Percentiles rank a stretch among this genome's conserved stretches.
Conservation (phyloP, 2,329 filamentous ascomycete genomes). For the Blastomyces gilchristii region DNA sequence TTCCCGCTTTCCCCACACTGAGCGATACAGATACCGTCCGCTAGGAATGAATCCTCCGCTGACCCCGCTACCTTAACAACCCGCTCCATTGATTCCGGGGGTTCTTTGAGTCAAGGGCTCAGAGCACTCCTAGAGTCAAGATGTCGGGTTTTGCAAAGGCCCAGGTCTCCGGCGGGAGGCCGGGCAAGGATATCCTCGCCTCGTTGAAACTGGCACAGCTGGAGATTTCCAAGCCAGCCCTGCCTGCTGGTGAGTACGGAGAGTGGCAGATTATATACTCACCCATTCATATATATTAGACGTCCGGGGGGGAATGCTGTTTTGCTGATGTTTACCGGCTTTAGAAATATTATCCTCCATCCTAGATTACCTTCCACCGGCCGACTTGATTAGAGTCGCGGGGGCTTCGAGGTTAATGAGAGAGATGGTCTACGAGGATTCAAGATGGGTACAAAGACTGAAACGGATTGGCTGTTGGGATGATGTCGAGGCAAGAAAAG, state of each 20-base stretch:
- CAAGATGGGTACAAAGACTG: slow-evolving; percentile 80
- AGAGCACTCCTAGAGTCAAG: neutral
- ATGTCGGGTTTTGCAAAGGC: slow-evolving; percentile 17
- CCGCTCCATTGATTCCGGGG: neutral
- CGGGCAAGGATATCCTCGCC: slow-evolving; percentile 52
- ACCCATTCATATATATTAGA: neutral
- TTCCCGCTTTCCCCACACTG: neutral
- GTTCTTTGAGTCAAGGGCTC: neutral
- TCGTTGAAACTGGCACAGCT: slow-evolving; percentile 73
- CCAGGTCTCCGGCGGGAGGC: slow-evolving; percentile 23
- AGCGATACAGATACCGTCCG: neutral
- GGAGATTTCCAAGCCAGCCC: slow-evolving; percentile 62
- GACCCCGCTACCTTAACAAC: neutral
- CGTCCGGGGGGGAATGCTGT: slow-evolving; percentile 8
- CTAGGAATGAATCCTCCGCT: neutral
- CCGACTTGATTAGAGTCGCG: slow-evolving; percentile 77
- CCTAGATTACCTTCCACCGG: slow-evolving; percentile 76
- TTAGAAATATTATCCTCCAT: slow-evolving; percentile 79
- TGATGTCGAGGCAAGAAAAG: slow-evolving; percentile 69
- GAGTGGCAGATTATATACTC: neutral
- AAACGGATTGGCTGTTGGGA: slow-evolving; percentile 88
- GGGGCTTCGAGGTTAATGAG: slow-evolving; percentile 74
- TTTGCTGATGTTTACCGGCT: slow-evolving; percentile 19
- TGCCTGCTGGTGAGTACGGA: slow-evolving; percentile 62
- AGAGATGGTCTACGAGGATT: slow-evolving; percentile 98